phyloP scores from a whole-genome alignment of 192 early-diverging fungal species.

The Physocladia obscura region DNA sequence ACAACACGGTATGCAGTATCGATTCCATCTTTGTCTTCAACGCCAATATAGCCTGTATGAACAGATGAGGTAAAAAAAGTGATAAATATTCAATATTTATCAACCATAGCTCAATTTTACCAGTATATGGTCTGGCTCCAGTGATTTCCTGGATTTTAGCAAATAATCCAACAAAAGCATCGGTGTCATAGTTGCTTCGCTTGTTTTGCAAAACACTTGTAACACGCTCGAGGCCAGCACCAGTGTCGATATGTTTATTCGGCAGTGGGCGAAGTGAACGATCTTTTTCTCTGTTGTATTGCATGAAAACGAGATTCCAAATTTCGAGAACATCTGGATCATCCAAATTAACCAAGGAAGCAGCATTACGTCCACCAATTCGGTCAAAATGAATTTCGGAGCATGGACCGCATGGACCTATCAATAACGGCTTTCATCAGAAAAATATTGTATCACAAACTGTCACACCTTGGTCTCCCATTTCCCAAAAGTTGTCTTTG shows the following conservation, averaged over 20 bases:
- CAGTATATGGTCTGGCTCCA: slow-evolving; percentile 79
- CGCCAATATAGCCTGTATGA: slow-evolving; percentile 58
- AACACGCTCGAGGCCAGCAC: slow-evolving; percentile 93
- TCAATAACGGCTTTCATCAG: background rate
- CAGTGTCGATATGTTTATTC: slow-evolving; percentile 97
- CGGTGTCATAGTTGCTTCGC: slow-evolving; percentile 97
- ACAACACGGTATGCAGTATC: slow-evolving; percentile 98
- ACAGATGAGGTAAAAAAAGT: background rate
- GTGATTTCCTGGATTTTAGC: slow-evolving; percentile 81
- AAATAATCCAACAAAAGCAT: slow-evolving; percentile 85
- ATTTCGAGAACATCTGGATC: slow-evolving; percentile 98
- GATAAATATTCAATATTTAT: background rate
- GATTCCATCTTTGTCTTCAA: slow-evolving; percentile 87
- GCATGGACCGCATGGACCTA: slow-evolving; percentile 95
- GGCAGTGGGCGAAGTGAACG: slow-evolving; percentile 83
- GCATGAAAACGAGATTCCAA: slow-evolving; percentile 99
- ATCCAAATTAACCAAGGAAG: slow-evolving; percentile 90
- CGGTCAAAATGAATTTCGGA: slow-evolving; percentile 98
- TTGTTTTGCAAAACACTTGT: slow-evolving; percentile 93
- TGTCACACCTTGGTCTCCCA: slow-evolving; percentile 47
- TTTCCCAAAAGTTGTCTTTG: slow-evolving; percentile 97
- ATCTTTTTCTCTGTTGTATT: slow-evolving; percentile 95
- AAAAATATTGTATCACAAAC: background rate
- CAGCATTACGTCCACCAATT: slow-evolving; percentile 88
- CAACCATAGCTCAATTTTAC: slow-evolving; percentile 49